phyloP scores from a whole-genome alignment of 2,329 filamentous ascomycete genomes.

The Fusarium pseudocircinatum region DNA sequence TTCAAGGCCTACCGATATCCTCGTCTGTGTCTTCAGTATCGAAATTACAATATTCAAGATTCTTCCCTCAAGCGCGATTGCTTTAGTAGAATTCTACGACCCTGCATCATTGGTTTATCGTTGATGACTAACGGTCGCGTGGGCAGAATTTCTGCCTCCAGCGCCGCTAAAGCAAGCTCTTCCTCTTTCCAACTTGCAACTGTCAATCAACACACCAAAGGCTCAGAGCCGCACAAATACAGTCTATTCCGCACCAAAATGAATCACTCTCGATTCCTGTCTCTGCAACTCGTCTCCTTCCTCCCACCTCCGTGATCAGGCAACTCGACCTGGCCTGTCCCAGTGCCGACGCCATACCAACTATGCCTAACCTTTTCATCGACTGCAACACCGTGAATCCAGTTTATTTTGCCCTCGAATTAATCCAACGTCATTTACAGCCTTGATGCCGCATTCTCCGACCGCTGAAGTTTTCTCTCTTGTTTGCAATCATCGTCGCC shows the following conservation, averaged over 20 bases:
- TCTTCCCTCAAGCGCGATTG: background rate
- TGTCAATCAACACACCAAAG: background rate
- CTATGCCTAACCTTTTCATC: background rate
- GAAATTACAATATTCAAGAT: background rate
- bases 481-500: too few relatives aligned
- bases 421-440: background rate
- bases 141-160: background rate
- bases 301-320: background rate
- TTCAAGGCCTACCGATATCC: too few relatives aligned
- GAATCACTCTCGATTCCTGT: background rate
- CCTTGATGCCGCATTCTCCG: background rate
- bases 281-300: too few relatives aligned
- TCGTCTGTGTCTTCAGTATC: accelerated
- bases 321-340: background rate
- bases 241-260: background rate
- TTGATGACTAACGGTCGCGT: background rate
- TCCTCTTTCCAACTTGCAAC: background rate
- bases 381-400: background rate
- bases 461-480: too few relatives aligned
- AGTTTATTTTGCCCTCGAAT: background rate
- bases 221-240: background rate
- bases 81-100: accelerated
- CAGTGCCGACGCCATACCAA: background rate
- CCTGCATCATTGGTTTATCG: background rate
- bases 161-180: background rate